Base-by-base conservation (phyloP, 1,284 basidiomycete species). In the Trametes hirsuta region DNA sequence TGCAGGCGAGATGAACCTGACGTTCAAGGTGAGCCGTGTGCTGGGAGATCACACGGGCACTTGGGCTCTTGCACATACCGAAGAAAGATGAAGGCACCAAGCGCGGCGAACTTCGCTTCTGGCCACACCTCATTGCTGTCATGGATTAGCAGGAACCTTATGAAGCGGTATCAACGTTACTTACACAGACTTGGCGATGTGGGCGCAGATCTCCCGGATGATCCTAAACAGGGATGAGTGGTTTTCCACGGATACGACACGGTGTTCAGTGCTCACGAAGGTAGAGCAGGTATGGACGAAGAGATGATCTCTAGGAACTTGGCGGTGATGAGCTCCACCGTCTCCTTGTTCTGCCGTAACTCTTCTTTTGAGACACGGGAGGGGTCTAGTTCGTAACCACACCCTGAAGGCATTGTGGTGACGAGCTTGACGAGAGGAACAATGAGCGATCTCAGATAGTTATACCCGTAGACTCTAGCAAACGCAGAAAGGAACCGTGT, bases 11-110 rank as follows among this genome's bases (percentile, higher is more conserved):
- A 92, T 91, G 70, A 91, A 91, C 51, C 89, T 91, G 12, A 14
- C 12, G 6, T 10, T n/a, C 34, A 18, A n/a, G 4, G 50, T 58
- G 35, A 63, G 37, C 14, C 34, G 49, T 18, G 4, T 42, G 30
- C 41, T 34, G 51, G 22, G 41, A 39, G 10, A 1, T 47, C 44
- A 47, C 55, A 40, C 12, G 47, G 14, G 22, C 11, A 35, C 18
- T 3, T 18, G 8, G 30, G 41, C 11, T 0, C 42, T 11, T 5
- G 55, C 21, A 68, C 79, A 41, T 67, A 89, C 84, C 95, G 84
- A 35, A 97, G 78, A 73, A 97, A 96, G 65, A 97, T 90, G 78
- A 97, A 97, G 6, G 94, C 93, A 22, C 94, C 95, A 22, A 95
- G 84, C 0, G 93, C 93, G 15, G 92, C 86, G 71, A 91, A 93